phyloP scores from a whole-genome alignment of 768 basidiomycete species.

The Mrakia frigida region DNA sequence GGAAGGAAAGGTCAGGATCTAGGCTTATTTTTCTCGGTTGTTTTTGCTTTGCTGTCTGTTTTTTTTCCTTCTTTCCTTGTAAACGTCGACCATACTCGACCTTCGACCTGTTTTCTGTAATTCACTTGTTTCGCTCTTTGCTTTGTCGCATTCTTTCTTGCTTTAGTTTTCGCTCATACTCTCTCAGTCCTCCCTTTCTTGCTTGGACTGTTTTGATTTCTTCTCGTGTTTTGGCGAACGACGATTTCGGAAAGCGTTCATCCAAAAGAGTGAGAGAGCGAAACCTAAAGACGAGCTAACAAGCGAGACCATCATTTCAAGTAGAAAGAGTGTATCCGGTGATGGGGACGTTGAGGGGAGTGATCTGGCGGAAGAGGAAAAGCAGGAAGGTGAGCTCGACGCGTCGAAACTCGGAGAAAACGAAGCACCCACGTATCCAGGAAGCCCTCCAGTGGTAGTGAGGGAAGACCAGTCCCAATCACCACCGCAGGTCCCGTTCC shows the following conservation, averaged over 20 bases:
- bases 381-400: neutral
- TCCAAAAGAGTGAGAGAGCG: no score
- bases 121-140: no score
- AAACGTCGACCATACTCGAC: no score
- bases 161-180: no score
- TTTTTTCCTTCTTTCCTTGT: neutral
- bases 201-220: no score
- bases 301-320: no score
- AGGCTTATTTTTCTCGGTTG: neutral
- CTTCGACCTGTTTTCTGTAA: no score
- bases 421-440: neutral
- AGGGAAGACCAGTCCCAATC: constrained; percentile 55
- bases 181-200: no score
- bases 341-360: neutral
- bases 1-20: neutral
- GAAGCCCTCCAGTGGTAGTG: constrained; percentile 35
- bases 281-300: no score
- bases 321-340: neutral
- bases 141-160: no score
- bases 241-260: no score
- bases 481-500: constrained; percentile 22
- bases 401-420: neutral
- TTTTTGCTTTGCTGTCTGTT: neutral
- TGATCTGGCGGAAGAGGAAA: neutral
- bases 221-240: no score